Evolutionary conservation across 371 early-diverging fungal genomes (phyloP).

Genomic region (Lichtheimia corymbifera): DNA sequence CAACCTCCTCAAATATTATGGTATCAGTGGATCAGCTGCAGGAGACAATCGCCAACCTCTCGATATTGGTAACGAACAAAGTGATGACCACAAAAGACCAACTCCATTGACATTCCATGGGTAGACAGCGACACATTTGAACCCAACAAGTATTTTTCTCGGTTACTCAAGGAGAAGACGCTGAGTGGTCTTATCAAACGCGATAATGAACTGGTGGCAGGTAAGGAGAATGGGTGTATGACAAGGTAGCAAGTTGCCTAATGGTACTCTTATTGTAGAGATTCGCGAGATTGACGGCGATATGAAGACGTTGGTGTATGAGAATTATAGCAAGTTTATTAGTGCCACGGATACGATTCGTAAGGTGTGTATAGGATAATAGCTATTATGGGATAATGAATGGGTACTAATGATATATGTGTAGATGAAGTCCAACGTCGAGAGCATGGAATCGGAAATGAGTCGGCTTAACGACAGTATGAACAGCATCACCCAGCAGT

Average conservation of each 20-base stretch:
- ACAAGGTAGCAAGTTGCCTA: neutral
- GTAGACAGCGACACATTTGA: conserved; percentile 72
- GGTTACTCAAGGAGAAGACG: conserved; percentile 65
- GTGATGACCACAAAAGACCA: neutral
- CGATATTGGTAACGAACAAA: conserved; percentile 30
- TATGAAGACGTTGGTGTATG: conserved; percentile 95
- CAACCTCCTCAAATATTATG: conserved; percentile 37
- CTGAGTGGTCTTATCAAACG: conserved; percentile 68
- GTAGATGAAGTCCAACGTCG: conserved; percentile 78
- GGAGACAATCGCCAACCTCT: conserved; percentile 28
- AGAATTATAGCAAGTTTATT: conserved; percentile 95
- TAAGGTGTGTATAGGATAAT: conserved; percentile 36
- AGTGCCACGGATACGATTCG: conserved; percentile 90
- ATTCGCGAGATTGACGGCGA: conserved; percentile 91
- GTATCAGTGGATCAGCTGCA: conserved; percentile 18
- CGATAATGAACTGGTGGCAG: conserved; percentile 76
- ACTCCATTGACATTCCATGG: conserved; percentile 4
- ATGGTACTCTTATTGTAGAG: conserved; percentile 38
- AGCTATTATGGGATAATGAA: neutral
- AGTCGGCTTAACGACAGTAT: conserved; percentile 71
- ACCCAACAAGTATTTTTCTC: conserved; percentile 72
- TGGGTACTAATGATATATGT: neutral
- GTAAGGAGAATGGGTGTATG: conserved; percentile 25
- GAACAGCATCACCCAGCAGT: conserved; percentile 59
- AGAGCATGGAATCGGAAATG: conserved; percentile 81